Evolutionary conservation across 2,329 filamentous ascomycete genomes (phyloP).

Genomic region (Arthrobotrys conoides): DNA sequence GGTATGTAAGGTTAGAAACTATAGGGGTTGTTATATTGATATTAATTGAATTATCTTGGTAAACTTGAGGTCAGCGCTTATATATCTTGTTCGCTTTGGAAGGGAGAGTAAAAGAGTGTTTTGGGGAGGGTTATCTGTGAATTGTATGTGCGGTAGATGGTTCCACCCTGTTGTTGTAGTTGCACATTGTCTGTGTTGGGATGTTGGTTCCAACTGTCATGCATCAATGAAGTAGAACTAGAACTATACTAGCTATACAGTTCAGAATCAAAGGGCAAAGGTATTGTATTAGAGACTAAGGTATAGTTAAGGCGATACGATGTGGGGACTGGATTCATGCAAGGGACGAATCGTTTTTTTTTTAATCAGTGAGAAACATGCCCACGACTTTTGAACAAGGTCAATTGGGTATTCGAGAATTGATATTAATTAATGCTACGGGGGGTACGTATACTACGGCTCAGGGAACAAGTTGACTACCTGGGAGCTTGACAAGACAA

Average conservation of each 20-base stretch:
- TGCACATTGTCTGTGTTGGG: slow-evolving; percentile 19
- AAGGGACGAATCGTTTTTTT: not conserved
- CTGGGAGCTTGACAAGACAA: not conserved
- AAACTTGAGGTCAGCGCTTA: not conserved
- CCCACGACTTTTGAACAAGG: not conserved
- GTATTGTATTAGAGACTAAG: not conserved
- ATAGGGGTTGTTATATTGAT: not conserved
- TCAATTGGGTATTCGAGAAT: no score
- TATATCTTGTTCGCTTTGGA: not conserved
- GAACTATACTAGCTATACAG: not conserved
- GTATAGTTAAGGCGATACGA: not conserved
- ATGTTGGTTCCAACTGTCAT: slow-evolving; percentile 17
- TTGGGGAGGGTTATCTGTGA: not conserved
- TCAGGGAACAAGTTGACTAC: not conserved
- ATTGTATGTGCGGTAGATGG: not conserved
- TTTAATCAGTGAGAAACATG: slow-evolving; percentile 11
- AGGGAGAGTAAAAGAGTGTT: not conserved
- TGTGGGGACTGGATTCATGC: not conserved
- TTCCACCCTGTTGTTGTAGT: slow-evolving; percentile 28
- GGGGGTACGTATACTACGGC: not conserved
- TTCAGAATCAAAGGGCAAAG: no score
- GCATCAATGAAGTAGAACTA: not conserved
- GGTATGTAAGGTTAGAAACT: not conserved
- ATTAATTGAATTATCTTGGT: not conserved
- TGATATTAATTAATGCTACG: no score